phyloP scores from a whole-genome alignment of 192 early-diverging fungal species.

The Linnemannia zychae region DNA sequence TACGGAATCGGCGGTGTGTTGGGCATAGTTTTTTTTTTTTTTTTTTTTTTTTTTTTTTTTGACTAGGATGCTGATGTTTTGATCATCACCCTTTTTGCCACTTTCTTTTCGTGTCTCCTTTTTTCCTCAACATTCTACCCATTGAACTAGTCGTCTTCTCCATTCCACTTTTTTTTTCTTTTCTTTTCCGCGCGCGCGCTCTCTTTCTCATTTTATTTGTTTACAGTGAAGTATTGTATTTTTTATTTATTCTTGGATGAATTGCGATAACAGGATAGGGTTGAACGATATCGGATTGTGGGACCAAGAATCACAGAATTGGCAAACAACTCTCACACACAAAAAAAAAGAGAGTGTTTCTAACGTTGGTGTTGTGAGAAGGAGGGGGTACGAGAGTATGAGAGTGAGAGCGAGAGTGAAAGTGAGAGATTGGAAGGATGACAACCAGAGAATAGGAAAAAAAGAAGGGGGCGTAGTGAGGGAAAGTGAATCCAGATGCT shows the following conservation, averaged over 20 bases:
- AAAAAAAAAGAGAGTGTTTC: neutral
- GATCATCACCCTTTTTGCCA: neutral
- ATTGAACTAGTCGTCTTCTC: too few relatives aligned
- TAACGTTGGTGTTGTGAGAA: neutral
- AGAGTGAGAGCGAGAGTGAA: neutral
- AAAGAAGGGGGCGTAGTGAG: neutral
- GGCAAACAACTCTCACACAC: neutral
- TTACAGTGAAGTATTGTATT: neutral
- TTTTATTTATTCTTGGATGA: neutral
- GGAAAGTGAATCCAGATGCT: neutral
- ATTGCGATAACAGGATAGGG: neutral
- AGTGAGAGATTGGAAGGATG: neutral
- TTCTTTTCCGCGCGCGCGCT: neutral
- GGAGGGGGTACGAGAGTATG: too few relatives aligned
- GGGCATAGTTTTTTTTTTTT: neutral
- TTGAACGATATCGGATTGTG: conserved; percentile 6
- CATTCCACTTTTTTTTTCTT: neutral
- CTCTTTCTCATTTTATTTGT: neutral
- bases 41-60: neutral
- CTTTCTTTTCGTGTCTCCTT: neutral
- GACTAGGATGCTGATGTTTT: neutral
- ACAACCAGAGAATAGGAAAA: neutral
- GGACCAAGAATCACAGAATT: neutral
- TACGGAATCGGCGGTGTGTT: neutral
- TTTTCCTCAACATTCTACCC: too few relatives aligned